These are phyloP conservation scores for Erysimum cheiranthoides DNA, from an alignment of 345 rosid genomes.

Conservation along the genomic window DNA sequence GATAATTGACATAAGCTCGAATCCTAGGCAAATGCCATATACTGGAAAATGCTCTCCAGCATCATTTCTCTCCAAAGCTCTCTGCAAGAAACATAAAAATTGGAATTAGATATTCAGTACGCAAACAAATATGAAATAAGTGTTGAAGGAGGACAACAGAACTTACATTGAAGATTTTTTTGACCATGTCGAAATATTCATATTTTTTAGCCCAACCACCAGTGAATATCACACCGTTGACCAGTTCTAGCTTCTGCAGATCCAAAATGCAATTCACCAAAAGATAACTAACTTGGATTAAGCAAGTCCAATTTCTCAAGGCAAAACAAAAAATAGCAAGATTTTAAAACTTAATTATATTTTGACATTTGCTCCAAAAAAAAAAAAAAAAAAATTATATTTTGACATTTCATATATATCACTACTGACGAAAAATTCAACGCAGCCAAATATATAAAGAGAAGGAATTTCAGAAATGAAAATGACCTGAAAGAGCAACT, in stretches of 20 bases:
- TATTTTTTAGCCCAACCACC: conserved; percentile 92
- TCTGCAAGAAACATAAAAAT: conserved; percentile 53
- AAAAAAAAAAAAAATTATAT: too few relatives aligned
- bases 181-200: conserved; percentile 56
- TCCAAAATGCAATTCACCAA: conserved; percentile 12
- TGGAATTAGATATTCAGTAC: neutral
- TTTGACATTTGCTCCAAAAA: neutral
- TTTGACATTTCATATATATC: neutral
- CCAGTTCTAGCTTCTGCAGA: conserved; percentile 75
- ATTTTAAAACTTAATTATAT: neutral
- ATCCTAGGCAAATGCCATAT: conserved; percentile 80
- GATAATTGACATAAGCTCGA: conserved; percentile 86
- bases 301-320: neutral
- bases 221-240: conserved; percentile 84
- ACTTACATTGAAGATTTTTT: conserved; percentile 61
- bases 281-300: neutral
- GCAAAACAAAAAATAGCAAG: neutral
- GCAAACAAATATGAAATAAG: neutral
- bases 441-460: neutral
- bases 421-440: too few relatives aligned
- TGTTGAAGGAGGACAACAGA: neutral
- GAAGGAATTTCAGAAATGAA: neutral
- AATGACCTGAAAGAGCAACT: conserved; percentile 68
- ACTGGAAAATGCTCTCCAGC: conserved; percentile 80
- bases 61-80: conserved; percentile 75